Percentiles rank a stretch among this genome's conserved stretches.
Conservation (phyloP, 1,284 basidiomycete genomes). For the Ustilago nuda region DNA sequence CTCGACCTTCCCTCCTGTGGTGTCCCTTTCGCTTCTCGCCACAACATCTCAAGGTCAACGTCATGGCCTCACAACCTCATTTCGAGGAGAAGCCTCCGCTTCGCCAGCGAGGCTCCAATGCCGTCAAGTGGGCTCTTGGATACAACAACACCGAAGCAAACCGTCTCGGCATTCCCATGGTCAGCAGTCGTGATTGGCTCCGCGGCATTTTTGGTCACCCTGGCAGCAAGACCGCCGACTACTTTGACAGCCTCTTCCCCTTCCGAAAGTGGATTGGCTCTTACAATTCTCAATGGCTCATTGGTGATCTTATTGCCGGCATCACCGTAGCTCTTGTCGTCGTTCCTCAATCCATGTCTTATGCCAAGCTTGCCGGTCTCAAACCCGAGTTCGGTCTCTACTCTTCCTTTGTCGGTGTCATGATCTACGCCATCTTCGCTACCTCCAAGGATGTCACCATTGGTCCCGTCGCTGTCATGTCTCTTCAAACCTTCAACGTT, state of each 20-base stretch:
- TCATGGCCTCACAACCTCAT: conserved; percentile 30
- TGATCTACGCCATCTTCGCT: conserved; percentile 74
- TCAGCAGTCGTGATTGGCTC: conserved; percentile 62
- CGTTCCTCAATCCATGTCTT: conserved; percentile 71
- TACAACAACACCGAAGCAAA: conserved; percentile 66
- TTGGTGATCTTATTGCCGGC: conserved; percentile 70
- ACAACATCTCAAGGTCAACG: conserved; percentile 3
- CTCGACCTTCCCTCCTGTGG: conserved; percentile 4
- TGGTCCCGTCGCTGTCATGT: conserved; percentile 84
- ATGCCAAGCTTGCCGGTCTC: conserved; percentile 83
- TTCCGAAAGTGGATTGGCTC: conserved; percentile 69
- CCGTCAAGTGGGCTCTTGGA: conserved; percentile 50
- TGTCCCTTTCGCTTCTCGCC: conserved; percentile 9
- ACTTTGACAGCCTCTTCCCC: conserved; percentile 67
- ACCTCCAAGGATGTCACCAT: conserved; percentile 69
- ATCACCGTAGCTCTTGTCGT: conserved; percentile 70
- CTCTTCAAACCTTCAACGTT: conserved; percentile 82
- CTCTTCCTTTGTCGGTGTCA: conserved; percentile 90
- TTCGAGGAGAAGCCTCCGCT: conserved; percentile 25
- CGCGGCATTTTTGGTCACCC: conserved; percentile 51
- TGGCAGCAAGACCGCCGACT: conserved; percentile 40
- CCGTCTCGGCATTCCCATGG: conserved; percentile 65
- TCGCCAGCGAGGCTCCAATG: conserved; percentile 27
- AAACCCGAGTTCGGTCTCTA: conserved; percentile 91
- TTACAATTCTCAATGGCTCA: conserved; percentile 69